phyloP scores from a whole-genome alignment of 2,329 filamentous ascomycete genomes.

The Fusarium globosum region DNA sequence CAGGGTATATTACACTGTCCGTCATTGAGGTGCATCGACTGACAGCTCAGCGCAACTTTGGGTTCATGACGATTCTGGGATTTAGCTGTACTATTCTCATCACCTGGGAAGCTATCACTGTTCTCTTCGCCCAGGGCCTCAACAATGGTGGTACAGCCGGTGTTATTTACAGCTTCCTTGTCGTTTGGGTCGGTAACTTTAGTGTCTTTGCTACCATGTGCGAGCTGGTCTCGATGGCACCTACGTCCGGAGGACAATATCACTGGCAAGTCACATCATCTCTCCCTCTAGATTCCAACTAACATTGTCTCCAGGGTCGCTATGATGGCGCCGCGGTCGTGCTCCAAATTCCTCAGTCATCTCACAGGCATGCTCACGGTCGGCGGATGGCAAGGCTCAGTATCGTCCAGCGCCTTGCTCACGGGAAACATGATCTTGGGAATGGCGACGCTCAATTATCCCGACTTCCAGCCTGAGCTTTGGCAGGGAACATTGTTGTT shows the following conservation, averaged over 20 bases:
- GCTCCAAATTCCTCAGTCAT: constrained; percentile 66
- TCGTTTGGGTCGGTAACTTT: constrained; percentile 59
- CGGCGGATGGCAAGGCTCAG: constrained; percentile 57
- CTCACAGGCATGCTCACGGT: constrained; percentile 60
- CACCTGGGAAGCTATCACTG: constrained; percentile 61
- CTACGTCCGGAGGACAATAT: constrained; percentile 68
- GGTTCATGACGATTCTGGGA: constrained; percentile 61
- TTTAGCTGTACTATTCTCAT: constrained; percentile 64
- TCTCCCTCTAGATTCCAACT: rapidly evolving
- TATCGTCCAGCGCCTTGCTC: constrained; percentile 53
- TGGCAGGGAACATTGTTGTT: constrained; percentile 64
- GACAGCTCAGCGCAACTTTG: constrained; percentile 55
- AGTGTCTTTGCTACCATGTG: constrained; percentile 54
- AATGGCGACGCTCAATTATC: constrained; percentile 46
- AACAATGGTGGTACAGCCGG: constrained; percentile 65
- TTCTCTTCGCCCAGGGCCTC: constrained; percentile 50
- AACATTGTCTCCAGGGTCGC: constrained; percentile 53
- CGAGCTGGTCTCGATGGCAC: constrained; percentile 59
- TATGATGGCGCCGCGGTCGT: constrained; percentile 59
- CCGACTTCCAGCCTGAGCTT: constrained; percentile 51
- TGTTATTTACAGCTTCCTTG: constrained; percentile 63
- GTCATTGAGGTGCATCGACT: neutral
- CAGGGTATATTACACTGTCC: neutral
- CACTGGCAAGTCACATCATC: constrained; percentile 53
- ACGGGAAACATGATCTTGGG: constrained; percentile 59